Percentiles rank a stretch among this genome's conserved stretches.
Conservation (phyloP, 2,329 filamentous ascomycete species). For the Fusarium domesticum region DNA sequence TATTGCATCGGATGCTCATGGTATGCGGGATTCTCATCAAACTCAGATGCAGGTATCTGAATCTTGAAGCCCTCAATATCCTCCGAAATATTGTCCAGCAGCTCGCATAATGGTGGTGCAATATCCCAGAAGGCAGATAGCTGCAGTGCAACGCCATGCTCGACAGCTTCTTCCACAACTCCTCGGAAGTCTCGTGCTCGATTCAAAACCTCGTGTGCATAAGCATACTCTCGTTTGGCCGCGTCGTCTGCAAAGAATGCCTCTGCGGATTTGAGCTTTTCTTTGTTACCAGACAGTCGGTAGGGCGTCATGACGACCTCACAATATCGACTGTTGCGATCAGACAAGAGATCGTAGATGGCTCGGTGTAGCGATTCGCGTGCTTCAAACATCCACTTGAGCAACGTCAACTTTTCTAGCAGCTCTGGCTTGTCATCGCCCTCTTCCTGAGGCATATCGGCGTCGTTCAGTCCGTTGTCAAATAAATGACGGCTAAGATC, state of each 20-base stretch:
- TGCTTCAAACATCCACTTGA: conserved; percentile 96
- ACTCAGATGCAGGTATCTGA: conserved; percentile 74
- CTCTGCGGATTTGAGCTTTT: conserved; percentile 75
- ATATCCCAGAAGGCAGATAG: conserved; percentile 98
- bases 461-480: conserved; percentile 59
- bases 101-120: conserved; percentile 72
- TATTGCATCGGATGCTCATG: conserved; percentile 82
- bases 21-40: conserved; percentile 82
- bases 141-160: conserved; percentile 84
- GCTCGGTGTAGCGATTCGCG: conserved; percentile 84
- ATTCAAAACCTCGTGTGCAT: conserved; percentile 67
- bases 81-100: conserved; percentile 76
- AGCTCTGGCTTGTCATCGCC: conserved; percentile 93
- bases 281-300: conserved; percentile 66
- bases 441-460: conserved; percentile 88
- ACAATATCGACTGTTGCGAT: conserved; percentile 83
- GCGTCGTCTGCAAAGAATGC: conserved; percentile 81
- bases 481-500: conserved; percentile 70
- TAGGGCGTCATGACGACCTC: conserved; percentile 83
- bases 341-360: conserved; percentile 78
- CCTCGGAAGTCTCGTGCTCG: conserved; percentile 74
- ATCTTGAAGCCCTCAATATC: conserved; percentile 62
- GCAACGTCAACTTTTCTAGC: conserved; percentile 85
- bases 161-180: conserved; percentile 80
- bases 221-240: conserved; percentile 65